These are phyloP conservation scores for Solanum peruvianum DNA, from an alignment of 257 asterid species.

Conservation along the genomic window DNA sequence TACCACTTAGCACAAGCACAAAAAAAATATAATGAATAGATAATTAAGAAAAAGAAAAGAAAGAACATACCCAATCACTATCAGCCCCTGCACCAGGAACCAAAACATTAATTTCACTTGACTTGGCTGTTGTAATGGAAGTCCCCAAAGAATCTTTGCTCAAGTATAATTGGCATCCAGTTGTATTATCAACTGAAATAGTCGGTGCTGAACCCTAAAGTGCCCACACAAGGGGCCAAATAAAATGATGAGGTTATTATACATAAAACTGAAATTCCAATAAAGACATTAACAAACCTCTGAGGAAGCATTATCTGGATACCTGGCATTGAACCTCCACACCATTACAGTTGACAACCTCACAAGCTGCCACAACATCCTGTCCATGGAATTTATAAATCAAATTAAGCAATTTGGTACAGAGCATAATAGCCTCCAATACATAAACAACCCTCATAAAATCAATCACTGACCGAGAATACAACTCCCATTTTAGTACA, in stretches of 20 bases:
- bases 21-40: neutral
- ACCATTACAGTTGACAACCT: slow-evolving; percentile 76
- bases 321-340: slow-evolving; percentile 98
- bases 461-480: slow-evolving; percentile 53
- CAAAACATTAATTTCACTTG: slow-evolving; percentile 81
- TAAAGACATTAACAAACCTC: neutral
- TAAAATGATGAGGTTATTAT: neutral
- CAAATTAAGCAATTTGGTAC: neutral
- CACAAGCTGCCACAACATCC: slow-evolving; percentile 99
- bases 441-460: neutral
- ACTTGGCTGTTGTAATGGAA: slow-evolving; percentile 88
- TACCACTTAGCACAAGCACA: neutral
- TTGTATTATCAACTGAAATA: slow-evolving; percentile 81
- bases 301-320: neutral
- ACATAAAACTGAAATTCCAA: neutral
- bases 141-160: slow-evolving; percentile 80
- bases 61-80: slow-evolving; percentile 71
- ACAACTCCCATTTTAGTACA: slow-evolving; percentile 95
- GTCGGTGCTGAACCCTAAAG: slow-evolving; percentile 90
- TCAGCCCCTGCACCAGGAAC: slow-evolving; percentile 77
- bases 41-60: neutral
- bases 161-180: slow-evolving; percentile 90
- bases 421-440: neutral
- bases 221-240: neutral
- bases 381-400: slow-evolving; percentile 14